Base-by-base conservation (phyloP, 2,329 filamentous ascomycete genomes). In the Colletotrichum kahawae region DNA sequence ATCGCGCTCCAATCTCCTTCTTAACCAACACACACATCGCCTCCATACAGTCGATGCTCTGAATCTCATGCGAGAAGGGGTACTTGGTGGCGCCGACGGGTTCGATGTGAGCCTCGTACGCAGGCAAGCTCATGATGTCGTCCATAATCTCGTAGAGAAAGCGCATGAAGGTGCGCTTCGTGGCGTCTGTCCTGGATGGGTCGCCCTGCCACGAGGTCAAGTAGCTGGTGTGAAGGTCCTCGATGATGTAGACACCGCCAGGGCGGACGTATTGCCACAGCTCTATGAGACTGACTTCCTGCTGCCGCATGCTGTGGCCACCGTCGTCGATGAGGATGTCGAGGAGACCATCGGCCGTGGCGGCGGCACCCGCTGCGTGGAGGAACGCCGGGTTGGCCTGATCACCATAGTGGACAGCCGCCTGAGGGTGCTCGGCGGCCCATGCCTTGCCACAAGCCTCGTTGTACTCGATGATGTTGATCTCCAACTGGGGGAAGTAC, bases 381-480 rank as follows among this genome's bases (percentile, higher is more conserved):
- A 87, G 80, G 74, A 87, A 85, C 0, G 62, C 67, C 6, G 77
- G 71, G 68, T 85, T 81, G 18, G 82, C 82, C 68, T 85, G 85
- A 66, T 86, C 82, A 9, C 85, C 85, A 6, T 81, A 78, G 75
- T 82, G 85, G 38, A 87, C 82, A 14, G 82, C 84, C 3, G 83
- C 85, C 14, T 80, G 81, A 4, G 78, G 79, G 5, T 81, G 83
- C 48, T 83, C 82, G 62, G 79, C 74, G 7, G 81, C 81, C 81
- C 83, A 85, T 34, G 82, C 82, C 34, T 80, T 75, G 5, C 82
- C 84, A 67, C 85, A 87, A 5, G 74, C 77, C 10, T 76, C 80
- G 70, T 87, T 81, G 70, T 82, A 82, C 65, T 87, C 85, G 72
- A 87, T 85, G 72, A 83, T 85, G 76, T 86, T 86, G 21, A 87